phyloP scores from a whole-genome alignment of 768 basidiomycete genomes.

The Tulasnella sp. region DNA sequence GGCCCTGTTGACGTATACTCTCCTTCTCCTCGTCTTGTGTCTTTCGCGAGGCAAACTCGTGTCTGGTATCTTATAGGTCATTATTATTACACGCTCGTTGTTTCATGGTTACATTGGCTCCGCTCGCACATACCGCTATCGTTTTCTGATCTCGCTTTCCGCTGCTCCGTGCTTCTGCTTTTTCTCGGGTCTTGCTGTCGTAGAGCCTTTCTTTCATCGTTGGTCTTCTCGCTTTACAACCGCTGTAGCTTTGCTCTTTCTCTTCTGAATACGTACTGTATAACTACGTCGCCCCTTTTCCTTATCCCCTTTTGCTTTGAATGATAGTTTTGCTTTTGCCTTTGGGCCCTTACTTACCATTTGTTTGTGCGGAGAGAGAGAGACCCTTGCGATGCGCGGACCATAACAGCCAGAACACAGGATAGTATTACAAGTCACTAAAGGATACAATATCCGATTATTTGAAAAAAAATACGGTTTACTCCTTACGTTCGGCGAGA shows the following conservation, averaged over 20 bases:
- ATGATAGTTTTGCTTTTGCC: background rate
- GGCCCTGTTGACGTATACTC: background rate
- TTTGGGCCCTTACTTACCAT: background rate
- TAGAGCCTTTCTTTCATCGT: background rate
- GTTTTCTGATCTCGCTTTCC: background rate
- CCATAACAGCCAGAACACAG: too few species aligned
- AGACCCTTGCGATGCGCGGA: too few species aligned
- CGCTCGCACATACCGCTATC: background rate
- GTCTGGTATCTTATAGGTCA: background rate
- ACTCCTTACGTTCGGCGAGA: too few species aligned
- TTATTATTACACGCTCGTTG: background rate
- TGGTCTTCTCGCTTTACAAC: background rate
- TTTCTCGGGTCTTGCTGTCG: background rate
- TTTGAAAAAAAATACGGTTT: too few species aligned
- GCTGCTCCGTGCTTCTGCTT: background rate
- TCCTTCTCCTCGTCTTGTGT: background rate
- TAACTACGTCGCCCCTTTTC: background rate
- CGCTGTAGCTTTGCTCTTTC: background rate
- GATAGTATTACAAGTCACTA: too few species aligned
- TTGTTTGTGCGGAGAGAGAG: background rate
- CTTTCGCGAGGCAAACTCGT: background rate
- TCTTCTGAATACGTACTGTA: background rate
- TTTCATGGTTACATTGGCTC: background rate
- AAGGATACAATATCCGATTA: too few species aligned
- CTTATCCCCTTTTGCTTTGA: background rate